Evolutionary conservation across 495 filamentous ascomycete genomes (phyloP), one percentile per base, ranked within the genome.

Genomic region (Staphylotrichum longicolle): DNA sequence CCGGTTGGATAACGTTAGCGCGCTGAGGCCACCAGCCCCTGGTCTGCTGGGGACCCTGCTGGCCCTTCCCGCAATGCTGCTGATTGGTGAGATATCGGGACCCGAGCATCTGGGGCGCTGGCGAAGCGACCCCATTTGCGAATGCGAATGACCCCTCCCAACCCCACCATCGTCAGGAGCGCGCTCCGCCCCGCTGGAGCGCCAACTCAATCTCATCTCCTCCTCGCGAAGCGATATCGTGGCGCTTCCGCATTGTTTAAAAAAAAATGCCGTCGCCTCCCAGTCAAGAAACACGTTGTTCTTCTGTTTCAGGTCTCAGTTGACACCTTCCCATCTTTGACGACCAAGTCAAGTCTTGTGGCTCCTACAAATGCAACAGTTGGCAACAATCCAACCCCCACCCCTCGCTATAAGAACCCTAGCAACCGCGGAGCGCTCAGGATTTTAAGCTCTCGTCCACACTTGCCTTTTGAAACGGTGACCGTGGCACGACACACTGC

Each of bases 351-450:
- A 20, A 3, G 53, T 54, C 32, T 32, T 58, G 54, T 32, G 33
- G 45, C 53, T 58, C 32, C 62, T 58, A 58, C 65, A 42, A 7
- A 57, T 64, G 60, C 53, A 27, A 54, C 54, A 42, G 54, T 54
- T 14, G 51, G n/a, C 51, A 40, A 27, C 39, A 8, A n/a, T 5
- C 54, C 55, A 49, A 30, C 37, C 54, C 48, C 58, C 40, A 63
- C 57, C 54, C 48, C 50, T 47, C 45, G 20, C 45, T 44, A 58
- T 49, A 58, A 59, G 53, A 7, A 39, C 37, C 10, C 37, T 37
- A 54, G 3, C 54, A 46, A 50, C 44, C 15, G 3, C 35, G 8
- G 27, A 27, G 39, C 41, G 56, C 6, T 35, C 45, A 58, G 33
- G 7, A 52, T 7, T 50, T 27, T 27, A 27, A 27, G 20, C 20